Conservation (phyloP, 108 stramenopile species). For the Nitzschia sp. region DNA sequence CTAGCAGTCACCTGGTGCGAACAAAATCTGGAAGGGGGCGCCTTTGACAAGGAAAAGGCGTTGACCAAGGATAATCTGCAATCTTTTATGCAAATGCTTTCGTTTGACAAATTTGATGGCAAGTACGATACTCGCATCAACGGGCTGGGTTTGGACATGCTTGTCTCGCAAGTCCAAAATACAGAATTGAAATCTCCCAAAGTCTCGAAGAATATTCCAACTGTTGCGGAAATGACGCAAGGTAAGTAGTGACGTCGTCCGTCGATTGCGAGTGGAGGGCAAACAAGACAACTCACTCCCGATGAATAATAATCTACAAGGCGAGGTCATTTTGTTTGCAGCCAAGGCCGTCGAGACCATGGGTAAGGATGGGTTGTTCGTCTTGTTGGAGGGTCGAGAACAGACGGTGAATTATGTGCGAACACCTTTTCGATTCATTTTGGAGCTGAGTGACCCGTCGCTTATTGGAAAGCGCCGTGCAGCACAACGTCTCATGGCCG, state of each 20-base stretch:
- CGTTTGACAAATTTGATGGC: conserved; percentile 76
- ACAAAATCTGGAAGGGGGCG: conserved; percentile 48
- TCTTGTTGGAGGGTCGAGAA: conserved; percentile 83
- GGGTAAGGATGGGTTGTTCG: conserved; percentile 69
- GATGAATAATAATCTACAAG: not conserved
- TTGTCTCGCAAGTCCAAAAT: conserved; percentile 80
- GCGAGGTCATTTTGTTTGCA: conserved; percentile 85
- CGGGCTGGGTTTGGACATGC: conserved; percentile 72
- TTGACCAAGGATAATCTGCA: conserved; percentile 80
- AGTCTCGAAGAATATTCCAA: conserved; percentile 86
- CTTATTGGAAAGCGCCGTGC: conserved; percentile 88
- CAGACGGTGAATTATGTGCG: conserved; percentile 89
- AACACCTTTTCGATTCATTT: conserved; percentile 72
- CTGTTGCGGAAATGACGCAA: conserved; percentile 85
- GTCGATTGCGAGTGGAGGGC: not conserved
- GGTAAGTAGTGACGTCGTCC: conserved; percentile 18
- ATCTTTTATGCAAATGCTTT: conserved; percentile 73
- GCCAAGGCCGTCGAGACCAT: conserved; percentile 67
- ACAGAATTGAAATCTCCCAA: conserved; percentile 73
- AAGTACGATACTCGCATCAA: conserved; percentile 77
- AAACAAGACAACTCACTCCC: not conserved
- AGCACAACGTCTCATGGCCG: conserved; percentile 84
- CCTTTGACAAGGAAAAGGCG: conserved; percentile 57
- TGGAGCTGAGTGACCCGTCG: conserved; percentile 68
- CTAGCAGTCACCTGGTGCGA: conserved; percentile 87